These are phyloP conservation scores for Malassezia nana DNA, from an alignment of 1,284 basidiomycete genomes.

Conservation along the genomic window DNA sequence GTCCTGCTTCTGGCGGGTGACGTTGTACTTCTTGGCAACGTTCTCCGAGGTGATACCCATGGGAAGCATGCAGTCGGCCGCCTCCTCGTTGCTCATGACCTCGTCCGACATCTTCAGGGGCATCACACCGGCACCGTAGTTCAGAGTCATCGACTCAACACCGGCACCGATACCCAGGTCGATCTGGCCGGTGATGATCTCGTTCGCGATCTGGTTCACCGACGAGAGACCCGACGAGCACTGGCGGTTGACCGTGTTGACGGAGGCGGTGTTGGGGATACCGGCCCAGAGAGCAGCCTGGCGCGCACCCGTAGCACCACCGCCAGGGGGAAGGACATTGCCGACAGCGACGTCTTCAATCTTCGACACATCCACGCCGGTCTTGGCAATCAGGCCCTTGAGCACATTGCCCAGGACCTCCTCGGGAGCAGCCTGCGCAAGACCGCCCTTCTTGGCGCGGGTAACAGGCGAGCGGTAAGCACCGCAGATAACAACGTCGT, in stretches of 20 bases:
- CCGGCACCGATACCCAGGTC: conserved; percentile 91
- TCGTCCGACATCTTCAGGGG: conserved; percentile 69
- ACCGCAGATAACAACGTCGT: conserved; percentile 69
- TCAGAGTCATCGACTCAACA: conserved; percentile 81
- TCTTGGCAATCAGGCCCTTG: conserved; percentile 46
- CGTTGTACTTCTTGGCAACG: conserved; percentile 67
- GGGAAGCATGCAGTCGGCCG: conserved; percentile 83
- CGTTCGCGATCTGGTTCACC: conserved; percentile 79
- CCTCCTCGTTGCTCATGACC: conserved; percentile 66
- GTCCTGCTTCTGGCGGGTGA: conserved; percentile 69
- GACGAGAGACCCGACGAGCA: conserved; percentile 86
- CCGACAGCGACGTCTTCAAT: conserved; percentile 70
- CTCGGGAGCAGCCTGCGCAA: conserved; percentile 74
- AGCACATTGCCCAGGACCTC: conserved; percentile 67
- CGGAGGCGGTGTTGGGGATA: conserved; percentile 57
- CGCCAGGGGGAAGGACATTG: conserved; percentile 83
- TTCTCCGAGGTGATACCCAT: conserved; percentile 98
- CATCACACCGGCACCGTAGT: conserved; percentile 58
- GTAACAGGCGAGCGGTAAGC: conserved; percentile 83
- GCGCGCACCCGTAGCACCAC: conserved; percentile 78
- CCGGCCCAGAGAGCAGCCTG: conserved; percentile 89
- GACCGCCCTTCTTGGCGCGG: conserved; percentile 82
- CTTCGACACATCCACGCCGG: conserved; percentile 64
- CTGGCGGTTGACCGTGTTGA: conserved; percentile 78
- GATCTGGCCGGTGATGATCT: conserved; percentile 56